These are phyloP conservation scores for Gnomoniopsis smithogilvyi DNA, from an alignment of 2,329 filamentous ascomycete species.

Conservation along the genomic window DNA sequence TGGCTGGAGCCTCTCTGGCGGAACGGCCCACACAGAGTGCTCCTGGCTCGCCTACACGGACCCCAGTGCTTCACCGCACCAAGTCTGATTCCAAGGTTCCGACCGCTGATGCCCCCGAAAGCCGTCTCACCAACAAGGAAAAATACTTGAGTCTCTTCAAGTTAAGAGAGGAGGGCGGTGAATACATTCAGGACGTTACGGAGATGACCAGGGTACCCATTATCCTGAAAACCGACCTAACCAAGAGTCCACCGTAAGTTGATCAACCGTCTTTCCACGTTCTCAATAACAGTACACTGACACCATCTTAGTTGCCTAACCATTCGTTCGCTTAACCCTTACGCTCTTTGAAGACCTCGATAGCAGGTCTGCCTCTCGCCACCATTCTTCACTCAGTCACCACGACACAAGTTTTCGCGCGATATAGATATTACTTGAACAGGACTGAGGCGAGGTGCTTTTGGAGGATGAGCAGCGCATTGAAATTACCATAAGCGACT, in stretches of 20 bases:
- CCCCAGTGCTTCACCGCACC: constrained; percentile 76
- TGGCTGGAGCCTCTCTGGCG: constrained; percentile 83
- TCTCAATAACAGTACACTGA: constrained; percentile 33
- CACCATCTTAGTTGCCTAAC: constrained; percentile 63
- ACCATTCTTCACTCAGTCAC: not conserved
- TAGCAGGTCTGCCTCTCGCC: not conserved
- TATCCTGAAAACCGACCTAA: constrained; percentile 95
- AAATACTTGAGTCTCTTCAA: constrained; percentile 91
- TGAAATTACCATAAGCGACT: not conserved
- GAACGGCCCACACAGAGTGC: constrained; percentile 95
- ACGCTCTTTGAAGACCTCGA: constrained; percentile 50
- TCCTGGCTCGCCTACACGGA: constrained; percentile 82
- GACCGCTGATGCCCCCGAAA: constrained; percentile 69
- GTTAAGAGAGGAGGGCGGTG: constrained; percentile 85
- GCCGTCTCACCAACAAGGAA: constrained; percentile 86
- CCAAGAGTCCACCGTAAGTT: constrained; percentile 98
- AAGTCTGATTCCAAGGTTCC: constrained; percentile 92
- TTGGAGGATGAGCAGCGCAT: not conserved
- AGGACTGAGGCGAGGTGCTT: not conserved
- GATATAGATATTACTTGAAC: not conserved
- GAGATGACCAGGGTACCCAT: constrained; percentile 98
- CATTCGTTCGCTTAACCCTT: constrained; percentile 80
- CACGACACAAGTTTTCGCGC: not conserved
- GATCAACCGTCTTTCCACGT: constrained; percentile 5
- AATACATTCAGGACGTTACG: constrained; percentile 96